Percentiles rank a stretch among this genome's conserved stretches.
phyloP scores from a whole-genome alignment of 805 yeast species.

The Candida montana region DNA sequence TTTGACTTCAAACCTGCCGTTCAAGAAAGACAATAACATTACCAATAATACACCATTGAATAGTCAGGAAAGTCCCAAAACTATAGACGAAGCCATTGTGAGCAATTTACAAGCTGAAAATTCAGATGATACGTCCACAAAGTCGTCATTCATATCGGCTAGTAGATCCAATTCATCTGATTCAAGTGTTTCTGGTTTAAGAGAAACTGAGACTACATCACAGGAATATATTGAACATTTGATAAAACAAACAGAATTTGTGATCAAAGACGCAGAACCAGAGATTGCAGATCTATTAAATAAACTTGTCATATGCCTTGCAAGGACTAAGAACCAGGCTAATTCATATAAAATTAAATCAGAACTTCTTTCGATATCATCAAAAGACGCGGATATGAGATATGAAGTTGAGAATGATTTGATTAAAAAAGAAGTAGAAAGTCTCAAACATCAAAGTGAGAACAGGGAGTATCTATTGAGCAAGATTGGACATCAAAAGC shows the following conservation, averaged over 20 bases:
- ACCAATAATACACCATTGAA: neutral
- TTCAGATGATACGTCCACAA: conserved; percentile 8
- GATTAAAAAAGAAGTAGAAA: conserved; percentile 42
- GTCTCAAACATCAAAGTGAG: conserved; percentile 28
- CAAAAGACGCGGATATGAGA: conserved; percentile 39
- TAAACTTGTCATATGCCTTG: conserved; percentile 19
- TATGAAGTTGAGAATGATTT: conserved; percentile 42
- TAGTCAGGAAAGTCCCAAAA: conserved; percentile 8
- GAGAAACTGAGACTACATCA: neutral
- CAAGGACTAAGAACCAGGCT: conserved; percentile 25
- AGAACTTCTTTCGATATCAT: conserved; percentile 37
- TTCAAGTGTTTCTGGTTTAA: neutral
- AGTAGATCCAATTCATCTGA: neutral
- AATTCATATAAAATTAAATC: conserved; percentile 32
- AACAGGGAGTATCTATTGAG: conserved; percentile 32
- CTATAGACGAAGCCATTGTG: neutral
- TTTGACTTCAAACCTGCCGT: neutral
- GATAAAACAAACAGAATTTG: conserved; percentile 3
- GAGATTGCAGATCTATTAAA: conserved; percentile 13
- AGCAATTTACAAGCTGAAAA: neutral
- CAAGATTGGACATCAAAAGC: conserved; percentile 36
- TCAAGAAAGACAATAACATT: neutral
- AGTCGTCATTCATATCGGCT: conserved; percentile 8
- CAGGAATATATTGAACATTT: conserved; percentile 3
- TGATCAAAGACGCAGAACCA: conserved; percentile 1